These are phyloP conservation scores for Colletotrichum viniferum DNA, from an alignment of 2,329 filamentous ascomycete genomes.

Conservation along the genomic window DNA sequence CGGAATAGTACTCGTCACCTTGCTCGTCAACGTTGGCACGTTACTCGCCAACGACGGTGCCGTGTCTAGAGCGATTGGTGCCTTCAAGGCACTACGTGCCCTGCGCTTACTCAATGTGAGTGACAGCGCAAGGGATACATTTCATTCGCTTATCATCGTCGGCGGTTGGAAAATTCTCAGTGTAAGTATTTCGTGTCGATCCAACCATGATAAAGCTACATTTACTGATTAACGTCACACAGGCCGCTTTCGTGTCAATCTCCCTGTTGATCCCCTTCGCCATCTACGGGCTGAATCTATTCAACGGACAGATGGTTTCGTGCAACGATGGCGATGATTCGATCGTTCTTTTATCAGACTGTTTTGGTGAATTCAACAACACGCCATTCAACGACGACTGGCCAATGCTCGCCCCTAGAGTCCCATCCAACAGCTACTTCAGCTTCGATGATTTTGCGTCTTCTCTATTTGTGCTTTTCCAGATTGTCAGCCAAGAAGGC, in stretches of 20 bases:
- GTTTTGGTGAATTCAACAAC: slow-evolving; percentile 82
- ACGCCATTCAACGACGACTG: slow-evolving; percentile 76
- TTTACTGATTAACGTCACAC: neutral
- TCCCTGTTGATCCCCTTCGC: slow-evolving; percentile 95
- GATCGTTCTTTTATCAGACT: slow-evolving; percentile 69
- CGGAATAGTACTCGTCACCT: slow-evolving; percentile 84
- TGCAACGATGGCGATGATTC: slow-evolving; percentile 76
- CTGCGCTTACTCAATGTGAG: slow-evolving; percentile 92
- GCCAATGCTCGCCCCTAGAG: slow-evolving; percentile 82
- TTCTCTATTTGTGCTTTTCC: slow-evolving; percentile 94
- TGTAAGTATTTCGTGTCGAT: slow-evolving; percentile 52
- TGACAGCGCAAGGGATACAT: slow-evolving; percentile 93
- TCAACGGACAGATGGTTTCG: slow-evolving; percentile 77
- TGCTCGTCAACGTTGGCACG: slow-evolving; percentile 94
- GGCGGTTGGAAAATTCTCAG: slow-evolving; percentile 94
- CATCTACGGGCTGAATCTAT: slow-evolving; percentile 93
- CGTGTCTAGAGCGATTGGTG: slow-evolving; percentile 88
- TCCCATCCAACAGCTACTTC: slow-evolving; percentile 81
- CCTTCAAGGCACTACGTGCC: slow-evolving; percentile 95
- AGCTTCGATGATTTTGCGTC: slow-evolving; percentile 96
- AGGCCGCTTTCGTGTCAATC: slow-evolving; percentile 89
- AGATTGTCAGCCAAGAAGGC: slow-evolving; percentile 98
- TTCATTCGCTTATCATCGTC: slow-evolving; percentile 93
- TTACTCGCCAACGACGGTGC: slow-evolving; percentile 81
- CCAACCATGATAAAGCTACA: slow-evolving; percentile 6